phyloP scores from a whole-genome alignment of 1,284 basidiomycete genomes.

The Fistulina hepatica region DNA sequence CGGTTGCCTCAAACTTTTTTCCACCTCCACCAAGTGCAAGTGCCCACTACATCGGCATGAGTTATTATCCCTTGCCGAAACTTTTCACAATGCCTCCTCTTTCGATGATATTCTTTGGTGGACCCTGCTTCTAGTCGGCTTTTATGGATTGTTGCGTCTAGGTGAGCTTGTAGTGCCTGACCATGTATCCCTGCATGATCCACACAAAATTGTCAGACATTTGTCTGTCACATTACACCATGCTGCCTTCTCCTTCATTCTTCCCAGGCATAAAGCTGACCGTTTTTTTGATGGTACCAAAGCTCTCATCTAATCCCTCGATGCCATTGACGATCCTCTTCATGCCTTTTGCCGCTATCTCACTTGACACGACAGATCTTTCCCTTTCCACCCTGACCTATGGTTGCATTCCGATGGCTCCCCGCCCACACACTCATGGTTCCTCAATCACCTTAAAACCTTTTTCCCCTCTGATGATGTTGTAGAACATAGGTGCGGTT shows the following conservation, averaged over 20 bases:
- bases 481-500: no score
- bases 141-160: slow-evolving; percentile 21
- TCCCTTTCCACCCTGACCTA: slow-evolving; percentile 16
- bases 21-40: slow-evolving; percentile 17
- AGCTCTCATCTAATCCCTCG: slow-evolving; percentile 12
- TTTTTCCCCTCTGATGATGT: no score
- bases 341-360: slow-evolving; percentile 16
- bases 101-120: slow-evolving; percentile 24
- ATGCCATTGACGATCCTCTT: slow-evolving; percentile 10
- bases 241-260: slow-evolving; percentile 13
- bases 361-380: slow-evolving; percentile 14
- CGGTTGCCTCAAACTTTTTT: slow-evolving; percentile 20
- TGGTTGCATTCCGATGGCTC: slow-evolving; percentile 15
- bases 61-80: slow-evolving; percentile 1
- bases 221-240: slow-evolving; percentile 8
- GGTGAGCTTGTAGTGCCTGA: slow-evolving; percentile 23
- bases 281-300: slow-evolving; percentile 19
- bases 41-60: slow-evolving; percentile 17
- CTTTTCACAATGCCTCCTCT: slow-evolving; percentile 9
- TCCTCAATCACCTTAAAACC: slow-evolving; percentile 10
- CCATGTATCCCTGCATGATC: slow-evolving; percentile 9
- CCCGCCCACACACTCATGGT: slow-evolving; percentile 16
- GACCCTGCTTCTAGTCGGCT: slow-evolving; percentile 17
- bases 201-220: slow-evolving; percentile 14
- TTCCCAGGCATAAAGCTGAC: slow-evolving; percentile 26